Base-by-base conservation (phyloP, 1,284 basidiomycete species). In the Xanthoconium separans region DNA sequence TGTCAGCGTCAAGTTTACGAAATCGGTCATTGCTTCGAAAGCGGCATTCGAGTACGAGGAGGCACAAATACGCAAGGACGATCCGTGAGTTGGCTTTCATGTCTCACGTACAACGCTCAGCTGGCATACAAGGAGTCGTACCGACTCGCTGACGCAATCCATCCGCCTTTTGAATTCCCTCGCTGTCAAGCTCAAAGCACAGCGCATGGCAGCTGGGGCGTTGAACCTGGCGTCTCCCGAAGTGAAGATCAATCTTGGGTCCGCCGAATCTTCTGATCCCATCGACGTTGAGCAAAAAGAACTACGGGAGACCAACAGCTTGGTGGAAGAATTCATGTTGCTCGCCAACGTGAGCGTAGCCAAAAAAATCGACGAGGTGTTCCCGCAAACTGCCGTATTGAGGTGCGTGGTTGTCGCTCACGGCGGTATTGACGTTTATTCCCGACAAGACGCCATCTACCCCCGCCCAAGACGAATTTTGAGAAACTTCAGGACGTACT, bases 311-410 rank as follows among this genome's bases (percentile, higher is more conserved):
- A 99, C 97, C 12, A 99, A 99, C 70, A 95, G 91, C 59, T 76
- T 99, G 11, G 97, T 99, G 2, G 97, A 99, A 70, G 97, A 99
- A 73, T 99, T 99, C 72, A 99, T 99, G 97, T 77, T 99, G 58
- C 83, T 99, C 53, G 97, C 97, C 29, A 99, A 99, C 66, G 91
- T 97, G 61, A 93, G 89, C 58, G 97, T 98, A 0, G 97, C 96
- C 9, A 76, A 78, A 64, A 91, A 90, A 71, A 98, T 98, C 43
- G 91, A 98, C 69, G 93, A 97, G 65, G 86, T 90, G 2, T 99
- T 95, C 75, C 96, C 97, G 2, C 91, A 94, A 66, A 98, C 95
- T 1, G 93, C 95, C 4, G 96, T 99, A 0, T 77, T 99, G 43
- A 82, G 93, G 88, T 91, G 46, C 44, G 77, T 57, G 33, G 1